A percentile compares a stretch with the other conserved stretches of the same genome.
phyloP scores from a whole-genome alignment of 179 eudicot species.

The Sideroxylon spinosum region DNA sequence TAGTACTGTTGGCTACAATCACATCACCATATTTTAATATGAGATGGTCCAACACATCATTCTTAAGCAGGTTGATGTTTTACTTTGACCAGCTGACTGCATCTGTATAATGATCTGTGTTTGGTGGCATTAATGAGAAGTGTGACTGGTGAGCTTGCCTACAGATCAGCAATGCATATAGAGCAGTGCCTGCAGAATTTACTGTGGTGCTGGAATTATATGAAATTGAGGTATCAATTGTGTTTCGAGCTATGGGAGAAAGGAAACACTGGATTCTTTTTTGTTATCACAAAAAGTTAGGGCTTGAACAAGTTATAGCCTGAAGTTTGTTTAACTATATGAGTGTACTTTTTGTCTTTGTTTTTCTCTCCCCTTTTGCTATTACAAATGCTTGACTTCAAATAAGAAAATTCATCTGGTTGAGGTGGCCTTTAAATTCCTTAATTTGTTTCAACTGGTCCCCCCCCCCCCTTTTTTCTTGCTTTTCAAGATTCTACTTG shows the following conservation, averaged over 20 bases:
- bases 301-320: background rate
- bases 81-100: background rate
- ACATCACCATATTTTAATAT: background rate
- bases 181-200: background rate
- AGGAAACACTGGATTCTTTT: background rate
- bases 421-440: background rate
- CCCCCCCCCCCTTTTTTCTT: background rate
- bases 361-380: background rate
- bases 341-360: background rate
- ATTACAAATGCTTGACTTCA: slow-evolving; percentile 2
- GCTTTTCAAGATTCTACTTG: background rate
- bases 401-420: background rate
- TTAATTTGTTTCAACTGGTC: slow-evolving; percentile 3
- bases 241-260: background rate
- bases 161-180: background rate
- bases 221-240: background rate
- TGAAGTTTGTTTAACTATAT: background rate
- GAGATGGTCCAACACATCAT: background rate
- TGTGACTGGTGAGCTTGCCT: background rate
- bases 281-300: background rate
- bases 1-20: background rate
- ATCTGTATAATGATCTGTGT: background rate
- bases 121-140: background rate
- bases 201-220: background rate
- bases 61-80: background rate